Evolutionary conservation across 768 basidiomycete genomes (phyloP), one percentile per base, ranked within the genome.

Genomic region (Mycena indigotica): DNA sequence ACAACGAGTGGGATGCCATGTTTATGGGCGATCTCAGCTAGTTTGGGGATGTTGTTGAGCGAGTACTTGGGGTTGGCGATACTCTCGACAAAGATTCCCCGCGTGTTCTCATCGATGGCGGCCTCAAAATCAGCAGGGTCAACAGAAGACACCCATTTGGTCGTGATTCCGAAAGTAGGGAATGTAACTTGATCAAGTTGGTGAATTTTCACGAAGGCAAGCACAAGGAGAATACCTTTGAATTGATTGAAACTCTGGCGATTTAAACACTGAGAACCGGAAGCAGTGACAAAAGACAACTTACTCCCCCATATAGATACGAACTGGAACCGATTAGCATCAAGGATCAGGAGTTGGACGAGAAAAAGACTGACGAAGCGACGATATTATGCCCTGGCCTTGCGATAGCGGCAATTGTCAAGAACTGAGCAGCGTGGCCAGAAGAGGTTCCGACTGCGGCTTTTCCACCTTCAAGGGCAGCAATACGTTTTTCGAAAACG

Each of bases 61-160:
- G 79, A 76, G 65, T 84, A 90, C 65, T 86, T 86, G 0, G 91
- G 89, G 67, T 93, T 93, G n/a, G 86, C 86, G 41, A 93, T 89
- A 55, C 77, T 84, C 73, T 92, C 91, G 6, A 91, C 78, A 68
- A 80, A 90, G 49, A 91, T 80, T 0, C 84, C 89, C 66, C 88
- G 91, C 10, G 91, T 93, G 29, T 85, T 85, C 13, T 84, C 83
- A 62, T 93, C 89, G 62, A 93, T 91, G 5, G 82, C 87, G 3
- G 80, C 80, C 0, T 73, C 81, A 65, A 89, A 89, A 0, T 75
- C 83, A 35, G 76, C 80, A 0, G 89, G 83, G 30, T 80, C 75
- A 29, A 76, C 73, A 10, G 79, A 79, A 1, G 76, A 70, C 54
- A 92, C 84, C 67, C 86, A 92, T 67, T 85, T 84, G 28, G 83